These are phyloP conservation scores for Colletotrichum graminicola DNA, from an alignment of 2,329 filamentous ascomycete species.

Conservation along the genomic window DNA sequence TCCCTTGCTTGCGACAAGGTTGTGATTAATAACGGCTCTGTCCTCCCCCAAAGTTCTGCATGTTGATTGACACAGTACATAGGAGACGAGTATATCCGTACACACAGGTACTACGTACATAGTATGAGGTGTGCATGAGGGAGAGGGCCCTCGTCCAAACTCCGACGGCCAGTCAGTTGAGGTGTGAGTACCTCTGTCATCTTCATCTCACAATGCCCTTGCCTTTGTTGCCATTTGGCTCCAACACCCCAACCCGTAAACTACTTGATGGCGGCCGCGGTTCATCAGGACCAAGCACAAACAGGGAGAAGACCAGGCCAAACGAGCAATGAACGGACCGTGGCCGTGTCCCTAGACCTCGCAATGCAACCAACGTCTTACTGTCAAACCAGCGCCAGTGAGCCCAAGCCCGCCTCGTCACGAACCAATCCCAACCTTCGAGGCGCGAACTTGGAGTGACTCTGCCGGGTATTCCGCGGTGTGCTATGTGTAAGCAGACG, in stretches of 20 bases:
- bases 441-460: background rate
- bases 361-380: slow-evolving; percentile 36
- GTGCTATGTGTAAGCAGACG: background rate
- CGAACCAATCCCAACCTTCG: slow-evolving; percentile 3
- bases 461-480: background rate
- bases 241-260: background rate
- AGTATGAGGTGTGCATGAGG: slow-evolving; percentile 8
- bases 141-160: slow-evolving; percentile 13
- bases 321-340: slow-evolving; percentile 38
- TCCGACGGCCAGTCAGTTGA: slow-evolving; percentile 7
- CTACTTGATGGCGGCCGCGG: slow-evolving; percentile 25
- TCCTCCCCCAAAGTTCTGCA: background rate
- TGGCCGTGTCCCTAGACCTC: slow-evolving; percentile 26
- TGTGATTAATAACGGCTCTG: background rate
- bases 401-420: slow-evolving; percentile 29
- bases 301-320: slow-evolving; percentile 32
- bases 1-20: slow-evolving; percentile 1
- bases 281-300: slow-evolving; percentile 34
- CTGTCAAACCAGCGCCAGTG: slow-evolving; percentile 22
- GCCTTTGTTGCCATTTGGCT: background rate
- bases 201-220: slow-evolving; percentile 25
- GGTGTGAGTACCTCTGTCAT: background rate
- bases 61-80: background rate
- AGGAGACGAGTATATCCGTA: background rate
- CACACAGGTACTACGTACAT: no score